Evolutionary conservation across 2,329 filamentous ascomycete genomes (phyloP), one percentile per base, ranked within the genome.

Genomic region (Fusarium pseudoanthophilum): DNA sequence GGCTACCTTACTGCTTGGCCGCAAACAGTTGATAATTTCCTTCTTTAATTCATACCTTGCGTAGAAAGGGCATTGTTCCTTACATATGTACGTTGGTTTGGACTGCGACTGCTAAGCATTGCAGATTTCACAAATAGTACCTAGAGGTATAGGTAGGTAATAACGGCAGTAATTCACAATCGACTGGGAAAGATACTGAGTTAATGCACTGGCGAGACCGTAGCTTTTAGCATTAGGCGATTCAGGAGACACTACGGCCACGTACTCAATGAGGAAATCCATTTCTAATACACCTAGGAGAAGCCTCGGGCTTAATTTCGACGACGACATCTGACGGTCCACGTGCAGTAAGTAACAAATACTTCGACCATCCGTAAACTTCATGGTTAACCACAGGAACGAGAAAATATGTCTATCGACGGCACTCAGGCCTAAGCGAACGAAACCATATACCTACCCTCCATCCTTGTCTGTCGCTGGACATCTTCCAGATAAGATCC

Each of bases 401-500:
- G 16, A 60, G 16, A 60, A 11, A 37, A 9, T 18, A 45, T 37
- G 15, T 73, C 40, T 57, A 59, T 67, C 18, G 13, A 26, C 26
- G 37, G 45, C 53, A 51, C 34, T 30, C 24, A 43, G 21, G 28
- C 30, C 64, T 56, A 67, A 10, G 61, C 66, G 36, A 57, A 69
- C 46, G 72, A 64, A 45, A 72, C 57, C 62, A 67, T 63, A 43
- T 71, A 67, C 30, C 75, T 69, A 24, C 64, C 73, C 24, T 74
- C 75, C 21, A 64, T 42, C 66, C 65, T 71, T 32, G 69, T 63
- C n/a, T 74, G 60, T 21, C 67, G 76, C 43, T 71, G 60, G 24
- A 71, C 48, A 45, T 82, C 80, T 34, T 81, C 80, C 45, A 83
- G 45, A 20, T 72, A 71, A 30, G 79, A 79, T 4, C 83, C 83